Evolutionary conservation across 148 eudicot species (phyloP), one percentile per base, ranked within the genome.

Genomic region (Suaeda aralocaspica): DNA sequence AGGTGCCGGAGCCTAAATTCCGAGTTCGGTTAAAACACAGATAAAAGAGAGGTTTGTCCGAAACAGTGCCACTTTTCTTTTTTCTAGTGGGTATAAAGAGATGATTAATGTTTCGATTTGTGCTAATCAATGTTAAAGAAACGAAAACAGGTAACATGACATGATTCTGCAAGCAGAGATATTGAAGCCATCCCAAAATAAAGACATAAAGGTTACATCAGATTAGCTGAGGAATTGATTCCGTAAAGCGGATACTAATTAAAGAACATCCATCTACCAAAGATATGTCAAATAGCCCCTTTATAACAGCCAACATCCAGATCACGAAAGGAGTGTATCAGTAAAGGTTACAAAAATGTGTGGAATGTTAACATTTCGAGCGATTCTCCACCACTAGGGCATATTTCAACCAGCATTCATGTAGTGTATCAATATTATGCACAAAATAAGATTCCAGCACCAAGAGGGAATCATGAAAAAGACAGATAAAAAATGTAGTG

Each of bases 381-480:
- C 29, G 70, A 28, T 64, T 62, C 56, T 44, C 70, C 73, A 70
- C 42, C 64, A 69, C 52, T 57, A 42, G n/a, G 21, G 73, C 76
- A 77, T 48, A 73, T 39, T 61, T 66, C 66, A 63, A 60, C 51
- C 44, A 19, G 41, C 67, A 72, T 51, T 72, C 74, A 73, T n/a
- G n/a, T n/a, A n/a, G n/a, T 46, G 63, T 66, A 77, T 30, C 57
- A 30, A 36, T 33, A 49, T 41, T 53, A 33, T 15, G 60, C 65
- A 77, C 74, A 80, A 29, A 62, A 11, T 60, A 71, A 79, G 77
- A 84, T 81, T 79, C 83, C 75, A 64, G 70, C 68, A 72, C 28
- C 25, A 51, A 66, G 48, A 77, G 57, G 62, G 76, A 66, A 73
- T 75, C 33, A 76, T 45, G 74, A 76, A 68, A 63, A 76, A 28